phyloP scores from a whole-genome alignment of 2,329 filamentous ascomycete species.

The Penicillium sp. region DNA sequence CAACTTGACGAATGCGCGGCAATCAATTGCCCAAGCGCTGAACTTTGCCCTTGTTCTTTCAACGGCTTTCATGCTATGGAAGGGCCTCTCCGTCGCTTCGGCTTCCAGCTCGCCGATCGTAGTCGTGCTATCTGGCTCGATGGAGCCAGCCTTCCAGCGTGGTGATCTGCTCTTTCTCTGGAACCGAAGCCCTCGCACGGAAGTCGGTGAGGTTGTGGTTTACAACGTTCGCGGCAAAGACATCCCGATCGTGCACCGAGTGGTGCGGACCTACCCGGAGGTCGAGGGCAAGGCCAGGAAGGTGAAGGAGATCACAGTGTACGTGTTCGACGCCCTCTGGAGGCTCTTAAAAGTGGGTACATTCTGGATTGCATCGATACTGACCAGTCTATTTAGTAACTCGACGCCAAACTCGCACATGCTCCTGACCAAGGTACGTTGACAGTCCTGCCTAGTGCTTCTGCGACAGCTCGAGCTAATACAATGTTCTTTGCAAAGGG shows the following conservation, averaged over 20 bases:
- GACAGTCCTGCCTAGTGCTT: background rate
- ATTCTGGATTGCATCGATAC: background rate
- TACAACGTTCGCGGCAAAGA: slow-evolving; percentile 81
- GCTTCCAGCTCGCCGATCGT: slow-evolving; percentile 68
- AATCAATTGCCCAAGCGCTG: slow-evolving; percentile 73
- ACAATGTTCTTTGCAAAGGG: slow-evolving; percentile 45
- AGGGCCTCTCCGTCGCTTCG: slow-evolving; percentile 73
- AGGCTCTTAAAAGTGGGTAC: background rate
- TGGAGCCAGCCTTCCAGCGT: slow-evolving; percentile 64
- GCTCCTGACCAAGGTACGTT: slow-evolving; percentile 70
- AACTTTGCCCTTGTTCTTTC: slow-evolving; percentile 89
- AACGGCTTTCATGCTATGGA: slow-evolving; percentile 91
- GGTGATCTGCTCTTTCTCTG: slow-evolving; percentile 62
- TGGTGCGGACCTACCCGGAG: slow-evolving; percentile 66
- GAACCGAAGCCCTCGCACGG: slow-evolving; percentile 58
- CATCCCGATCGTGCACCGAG: slow-evolving; percentile 93
- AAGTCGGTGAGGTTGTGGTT: slow-evolving; percentile 69
- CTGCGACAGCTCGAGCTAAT: background rate
- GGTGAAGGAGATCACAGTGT: slow-evolving; percentile 32
- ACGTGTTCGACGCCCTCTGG: slow-evolving; percentile 4
- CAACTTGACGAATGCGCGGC: slow-evolving; percentile 64
- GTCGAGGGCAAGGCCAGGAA: slow-evolving; percentile 35
- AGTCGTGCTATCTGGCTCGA: slow-evolving; percentile 62
- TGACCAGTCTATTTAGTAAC: slow-evolving; percentile 17
- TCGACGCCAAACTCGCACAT: slow-evolving; percentile 39